These are phyloP conservation scores for Pholiota microspora DNA, from an alignment of 768 basidiomycete species.

Conservation along the genomic window DNA sequence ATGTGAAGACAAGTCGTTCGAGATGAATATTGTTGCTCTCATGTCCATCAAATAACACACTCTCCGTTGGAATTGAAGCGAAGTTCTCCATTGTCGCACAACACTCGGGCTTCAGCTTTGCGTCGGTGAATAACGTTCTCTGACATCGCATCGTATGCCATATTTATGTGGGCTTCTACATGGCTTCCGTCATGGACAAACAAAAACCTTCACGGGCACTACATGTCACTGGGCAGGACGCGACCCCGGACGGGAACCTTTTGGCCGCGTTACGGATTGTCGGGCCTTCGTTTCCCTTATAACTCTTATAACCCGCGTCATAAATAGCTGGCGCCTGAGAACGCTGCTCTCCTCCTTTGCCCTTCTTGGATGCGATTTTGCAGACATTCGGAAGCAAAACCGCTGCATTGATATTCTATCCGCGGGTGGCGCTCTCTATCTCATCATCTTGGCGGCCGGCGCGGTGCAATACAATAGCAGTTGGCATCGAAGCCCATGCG, in stretches of 20 bases:
- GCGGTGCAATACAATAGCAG: neutral
- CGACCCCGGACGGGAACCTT: slow-evolving; percentile 10
- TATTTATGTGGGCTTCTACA: neutral
- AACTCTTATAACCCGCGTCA: neutral
- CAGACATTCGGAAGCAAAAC: neutral
- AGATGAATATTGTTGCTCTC: neutral
- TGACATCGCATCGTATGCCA: neutral
- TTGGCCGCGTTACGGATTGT: slow-evolving; percentile 12
- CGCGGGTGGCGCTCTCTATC: neutral
- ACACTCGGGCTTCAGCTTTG: too few species aligned
- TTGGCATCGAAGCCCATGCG: neutral
- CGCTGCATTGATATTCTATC: neutral
- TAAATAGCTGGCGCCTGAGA: slow-evolving; percentile 5
- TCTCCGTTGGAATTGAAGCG: too few species aligned
- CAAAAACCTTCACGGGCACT: slow-evolving; percentile 5
- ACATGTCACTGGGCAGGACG: slow-evolving; percentile 3
- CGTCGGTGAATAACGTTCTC: neutral
- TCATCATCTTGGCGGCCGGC: neutral
- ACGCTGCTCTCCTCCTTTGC: neutral
- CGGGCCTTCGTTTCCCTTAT: slow-evolving; percentile 14
- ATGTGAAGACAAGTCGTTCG: neutral
- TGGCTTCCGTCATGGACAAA: neutral
- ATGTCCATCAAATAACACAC: too few species aligned
- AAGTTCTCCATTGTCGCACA: too few species aligned
- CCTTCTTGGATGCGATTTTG: neutral